Percentiles rank a stretch among this genome's conserved stretches.
phyloP scores from a whole-genome alignment of 2,329 filamentous ascomycete species.

The Alternaria rosae region DNA sequence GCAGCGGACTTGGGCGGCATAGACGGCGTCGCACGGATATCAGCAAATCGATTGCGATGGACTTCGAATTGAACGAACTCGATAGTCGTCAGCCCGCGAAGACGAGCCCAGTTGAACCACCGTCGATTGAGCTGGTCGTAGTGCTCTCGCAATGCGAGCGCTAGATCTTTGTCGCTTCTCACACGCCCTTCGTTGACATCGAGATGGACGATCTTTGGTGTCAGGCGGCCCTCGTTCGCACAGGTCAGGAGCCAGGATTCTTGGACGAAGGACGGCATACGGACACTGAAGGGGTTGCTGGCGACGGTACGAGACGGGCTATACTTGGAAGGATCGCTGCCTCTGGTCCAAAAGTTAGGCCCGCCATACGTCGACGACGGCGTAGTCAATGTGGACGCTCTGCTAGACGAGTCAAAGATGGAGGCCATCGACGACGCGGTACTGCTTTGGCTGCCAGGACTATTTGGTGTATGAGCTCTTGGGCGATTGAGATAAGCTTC shows the following conservation, averaged over 20 bases:
- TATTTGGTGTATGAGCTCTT: conserved; percentile 32
- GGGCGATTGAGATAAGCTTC: conserved; percentile 50
- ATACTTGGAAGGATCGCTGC: conserved; percentile 27
- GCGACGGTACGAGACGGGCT: conserved; percentile 32
- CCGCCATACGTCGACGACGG: conserved; percentile 40
- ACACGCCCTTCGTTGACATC: conserved; percentile 44
- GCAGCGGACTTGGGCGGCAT: conserved; percentile 39
- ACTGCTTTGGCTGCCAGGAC: conserved; percentile 30
- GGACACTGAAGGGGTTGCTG: conserved; percentile 36
- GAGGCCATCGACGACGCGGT: conserved; percentile 37
- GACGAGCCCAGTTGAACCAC: conserved; percentile 42
- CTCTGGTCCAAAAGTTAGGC: conserved; percentile 26
- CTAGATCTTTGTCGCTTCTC: conserved; percentile 47
- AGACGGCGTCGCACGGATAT: conserved; percentile 48
- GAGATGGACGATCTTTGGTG: conserved; percentile 49
- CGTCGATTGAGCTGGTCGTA: conserved; percentile 44
- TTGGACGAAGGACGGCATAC: conserved; percentile 26
- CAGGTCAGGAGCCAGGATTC: conserved; percentile 50
- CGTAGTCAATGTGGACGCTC: conserved; percentile 36
- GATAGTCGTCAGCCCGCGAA: conserved; percentile 48
- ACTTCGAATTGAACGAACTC: conserved; percentile 52
- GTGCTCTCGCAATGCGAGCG: conserved; percentile 43
- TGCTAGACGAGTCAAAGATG: conserved; percentile 36
- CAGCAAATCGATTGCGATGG: conserved; percentile 51
- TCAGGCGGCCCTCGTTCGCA: conserved; percentile 47